Percentiles rank a stretch among this genome's conserved stretches.
Evolutionary conservation across 805 yeast species (phyloP).

Genomic region (Candida fluviatilis): DNA sequence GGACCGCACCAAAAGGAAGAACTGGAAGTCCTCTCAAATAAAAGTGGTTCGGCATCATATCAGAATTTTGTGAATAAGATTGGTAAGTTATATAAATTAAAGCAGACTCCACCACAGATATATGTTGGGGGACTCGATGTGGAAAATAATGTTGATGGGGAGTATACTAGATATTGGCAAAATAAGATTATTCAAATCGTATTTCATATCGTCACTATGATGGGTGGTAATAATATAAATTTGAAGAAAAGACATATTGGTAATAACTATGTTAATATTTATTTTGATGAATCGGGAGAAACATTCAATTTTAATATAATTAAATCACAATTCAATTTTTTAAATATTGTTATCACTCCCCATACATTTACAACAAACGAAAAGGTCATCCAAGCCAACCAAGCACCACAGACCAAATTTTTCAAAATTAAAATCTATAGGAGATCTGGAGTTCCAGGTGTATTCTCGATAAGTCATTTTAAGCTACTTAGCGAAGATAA

Average conservation of each 20-base stretch:
- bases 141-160: constrained; percentile 67
- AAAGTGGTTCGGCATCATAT: constrained; percentile 60
- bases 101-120: constrained; percentile 39
- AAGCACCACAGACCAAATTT: constrained; percentile 17
- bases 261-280: constrained; percentile 76
- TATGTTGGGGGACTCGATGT: constrained; percentile 79
- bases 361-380: constrained; percentile 25
- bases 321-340: constrained; percentile 76
- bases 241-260: constrained; percentile 83
- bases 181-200: constrained; percentile 68
- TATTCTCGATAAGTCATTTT: constrained; percentile 71
- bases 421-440: constrained; percentile 64
- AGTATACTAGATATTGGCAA: constrained; percentile 67
- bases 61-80: constrained; percentile 53
- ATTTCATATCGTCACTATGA: constrained; percentile 77
- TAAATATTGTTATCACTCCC: constrained; percentile 76
- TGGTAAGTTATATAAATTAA: constrained; percentile 59
- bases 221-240: constrained; percentile 54
- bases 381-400: neutral
- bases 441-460: constrained; percentile 68
- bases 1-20: constrained; percentile 65
- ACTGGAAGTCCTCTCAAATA: constrained; percentile 58
- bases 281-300: constrained; percentile 66
- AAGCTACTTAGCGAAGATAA: constrained; percentile 61
- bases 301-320: constrained; percentile 69